These are phyloP conservation scores for Euphorbia tirucalli DNA, from an alignment of 345 rosid species.

Conservation along the genomic window DNA sequence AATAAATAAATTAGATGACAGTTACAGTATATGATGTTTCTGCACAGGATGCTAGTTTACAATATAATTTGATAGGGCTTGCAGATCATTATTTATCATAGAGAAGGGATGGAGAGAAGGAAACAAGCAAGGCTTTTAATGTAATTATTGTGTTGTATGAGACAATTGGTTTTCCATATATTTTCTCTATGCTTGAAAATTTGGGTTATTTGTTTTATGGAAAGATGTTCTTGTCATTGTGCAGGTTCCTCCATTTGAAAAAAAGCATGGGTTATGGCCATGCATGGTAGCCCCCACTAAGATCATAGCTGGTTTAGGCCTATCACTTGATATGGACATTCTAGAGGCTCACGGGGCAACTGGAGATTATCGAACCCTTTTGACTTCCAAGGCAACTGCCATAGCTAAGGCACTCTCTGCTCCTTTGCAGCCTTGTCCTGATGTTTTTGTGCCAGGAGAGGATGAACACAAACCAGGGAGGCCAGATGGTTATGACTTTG, in stretches of 20 bases:
- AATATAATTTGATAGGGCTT: background rate
- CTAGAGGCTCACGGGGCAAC: too few species aligned
- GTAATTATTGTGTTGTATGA: background rate
- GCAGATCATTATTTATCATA: background rate
- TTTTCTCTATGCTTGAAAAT: too few species aligned
- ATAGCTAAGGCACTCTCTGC: conserved; percentile 82
- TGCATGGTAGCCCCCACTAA: too few species aligned
- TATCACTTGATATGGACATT: too few species aligned
- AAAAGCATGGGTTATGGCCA: too few species aligned
- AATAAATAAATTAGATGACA: too few species aligned
- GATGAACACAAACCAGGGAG: conserved; percentile 72
- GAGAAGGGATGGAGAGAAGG: background rate
- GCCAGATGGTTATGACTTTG: conserved; percentile 82
- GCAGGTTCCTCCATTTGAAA: conserved; percentile 71
- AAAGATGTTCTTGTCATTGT: conserved; percentile 5
- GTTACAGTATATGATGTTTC: too few species aligned
- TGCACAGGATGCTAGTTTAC: background rate
- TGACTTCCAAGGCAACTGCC: conserved; percentile 77
- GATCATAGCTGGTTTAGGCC: too few species aligned
- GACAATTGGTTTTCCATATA: background rate
- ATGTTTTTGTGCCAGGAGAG: conserved; percentile 84
- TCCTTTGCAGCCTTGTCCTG: conserved; percentile 56
- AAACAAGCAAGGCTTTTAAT: background rate
- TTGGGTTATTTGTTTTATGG: background rate
- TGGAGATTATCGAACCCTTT: conserved; percentile 84